Percentiles rank a stretch among this genome's conserved stretches.
Conservation (phyloP, 176 grass and related monocot species). For the Pharus latifolius region DNA sequence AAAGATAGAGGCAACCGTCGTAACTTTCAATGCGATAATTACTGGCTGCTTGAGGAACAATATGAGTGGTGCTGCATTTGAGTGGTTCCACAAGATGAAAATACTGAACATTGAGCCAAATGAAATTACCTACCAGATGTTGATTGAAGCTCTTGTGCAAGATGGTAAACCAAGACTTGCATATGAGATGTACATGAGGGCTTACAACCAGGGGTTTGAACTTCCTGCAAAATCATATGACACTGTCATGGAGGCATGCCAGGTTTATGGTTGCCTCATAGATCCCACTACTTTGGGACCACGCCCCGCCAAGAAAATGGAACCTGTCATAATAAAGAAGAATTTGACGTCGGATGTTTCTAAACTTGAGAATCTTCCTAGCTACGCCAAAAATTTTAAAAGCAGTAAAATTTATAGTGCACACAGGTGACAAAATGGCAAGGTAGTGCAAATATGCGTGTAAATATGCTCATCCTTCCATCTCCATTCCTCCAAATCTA, state of each 20-base stretch:
- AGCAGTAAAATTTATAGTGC: slow-evolving; percentile 11
- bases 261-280: slow-evolving; percentile 24
- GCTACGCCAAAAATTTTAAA: slow-evolving; percentile 21
- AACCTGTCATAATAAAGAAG: slow-evolving; percentile 10
- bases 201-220: slow-evolving; percentile 39
- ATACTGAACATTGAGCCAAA: slow-evolving; percentile 47
- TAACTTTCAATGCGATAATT: slow-evolving; percentile 94
- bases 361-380: slow-evolving; percentile 10
- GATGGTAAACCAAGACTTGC: slow-evolving; percentile 73
- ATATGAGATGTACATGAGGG: slow-evolving; percentile 68
- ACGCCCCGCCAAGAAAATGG: slow-evolving; percentile 19
- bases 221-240: slow-evolving; percentile 67
- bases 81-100: slow-evolving; percentile 93
- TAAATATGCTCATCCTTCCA: neutral
- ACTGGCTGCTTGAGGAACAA: slow-evolving; percentile 40
- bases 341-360: slow-evolving; percentile 20
- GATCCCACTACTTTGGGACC: slow-evolving; percentile 44
- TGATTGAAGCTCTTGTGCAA: slow-evolving; percentile 58
- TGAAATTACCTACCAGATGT: slow-evolving; percentile 68
- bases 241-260: slow-evolving; percentile 39
- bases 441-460: neutral
- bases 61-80: slow-evolving; percentile 34
- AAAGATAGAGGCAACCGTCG: slow-evolving; percentile 56
- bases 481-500: neutral
- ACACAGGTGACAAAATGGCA: slow-evolving; percentile 9